Percentiles rank a stretch among this genome's conserved stretches.
Conservation (phyloP, 768 basidiomycete genomes). For the Psilocybe tampanensis region DNA sequence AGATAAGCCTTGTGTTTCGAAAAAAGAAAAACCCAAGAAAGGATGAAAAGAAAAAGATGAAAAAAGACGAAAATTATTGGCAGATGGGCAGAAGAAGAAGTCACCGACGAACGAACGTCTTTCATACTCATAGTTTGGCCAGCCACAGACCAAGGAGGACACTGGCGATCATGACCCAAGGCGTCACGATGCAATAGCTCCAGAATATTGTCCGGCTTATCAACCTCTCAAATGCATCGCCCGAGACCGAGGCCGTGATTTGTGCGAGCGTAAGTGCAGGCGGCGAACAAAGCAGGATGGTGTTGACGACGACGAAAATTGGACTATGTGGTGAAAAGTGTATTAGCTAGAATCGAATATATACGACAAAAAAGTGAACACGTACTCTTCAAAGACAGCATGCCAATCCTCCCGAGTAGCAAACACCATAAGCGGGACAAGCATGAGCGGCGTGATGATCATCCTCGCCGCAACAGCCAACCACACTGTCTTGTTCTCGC, state of each 20-base stretch:
- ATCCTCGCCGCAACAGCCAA: constrained; percentile 84
- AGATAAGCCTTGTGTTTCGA: too few species aligned
- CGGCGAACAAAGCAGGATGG: constrained; percentile 81
- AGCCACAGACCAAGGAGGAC: constrained; percentile 75
- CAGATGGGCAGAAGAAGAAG: too few species aligned
- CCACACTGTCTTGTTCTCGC: constrained; percentile 84
- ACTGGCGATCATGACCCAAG: constrained; percentile 77
- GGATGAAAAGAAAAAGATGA: neutral
- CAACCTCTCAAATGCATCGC: constrained; percentile 89
- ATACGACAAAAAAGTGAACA: constrained; percentile 28
- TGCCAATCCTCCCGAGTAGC: constrained; percentile 62
- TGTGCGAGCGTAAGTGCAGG: constrained; percentile 58
- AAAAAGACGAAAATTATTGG: too few species aligned
- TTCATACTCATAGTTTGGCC: constrained; percentile 53
- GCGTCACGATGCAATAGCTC: constrained; percentile 88
- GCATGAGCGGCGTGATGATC: constrained; percentile 78
- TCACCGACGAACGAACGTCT: too few species aligned
- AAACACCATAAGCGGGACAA: constrained; percentile 76
- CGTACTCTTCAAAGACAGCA: constrained; percentile 75
- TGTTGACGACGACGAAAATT: constrained; percentile 84
- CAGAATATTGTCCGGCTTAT: constrained; percentile 92
- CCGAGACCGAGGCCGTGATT: constrained; percentile 63
- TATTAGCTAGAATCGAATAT: too few species aligned
- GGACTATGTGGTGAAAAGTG: too few species aligned
- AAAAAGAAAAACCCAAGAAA: too few species aligned